Evolutionary conservation across 2,329 filamentous ascomycete genomes (phyloP).

Genomic region (Pseudogymnoascus verrucosus): DNA sequence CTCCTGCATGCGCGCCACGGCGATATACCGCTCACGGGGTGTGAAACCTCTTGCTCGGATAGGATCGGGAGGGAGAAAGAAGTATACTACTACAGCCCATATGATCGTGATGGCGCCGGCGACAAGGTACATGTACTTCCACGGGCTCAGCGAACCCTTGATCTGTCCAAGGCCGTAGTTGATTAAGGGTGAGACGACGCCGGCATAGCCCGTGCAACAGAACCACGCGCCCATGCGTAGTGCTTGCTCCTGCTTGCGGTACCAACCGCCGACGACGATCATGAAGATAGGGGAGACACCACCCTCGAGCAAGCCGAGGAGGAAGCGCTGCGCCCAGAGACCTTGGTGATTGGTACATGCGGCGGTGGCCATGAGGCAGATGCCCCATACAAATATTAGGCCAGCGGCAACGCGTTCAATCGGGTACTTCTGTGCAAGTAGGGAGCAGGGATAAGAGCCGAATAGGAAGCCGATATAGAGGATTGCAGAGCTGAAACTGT

Average conservation of each 20-base stretch:
- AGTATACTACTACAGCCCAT: slow-evolving; percentile 22
- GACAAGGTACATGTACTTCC: slow-evolving; percentile 32
- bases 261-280: slow-evolving; percentile 33
- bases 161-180: slow-evolving; percentile 31
- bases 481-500: no score
- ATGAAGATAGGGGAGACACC: slow-evolving; percentile 31
- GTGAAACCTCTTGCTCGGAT: slow-evolving; percentile 26
- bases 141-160: slow-evolving; percentile 22
- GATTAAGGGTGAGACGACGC: slow-evolving; percentile 28
- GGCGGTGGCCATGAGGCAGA: slow-evolving; percentile 27
- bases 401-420: slow-evolving; percentile 25
- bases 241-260: slow-evolving; percentile 32
- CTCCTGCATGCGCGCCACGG: slow-evolving; percentile 23
- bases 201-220: slow-evolving; percentile 32
- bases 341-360: slow-evolving; percentile 28
- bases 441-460: no score
- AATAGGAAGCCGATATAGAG: no score
- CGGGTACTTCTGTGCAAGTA: slow-evolving; percentile 10
- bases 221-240: slow-evolving; percentile 32
- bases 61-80: slow-evolving; percentile 27
- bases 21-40: slow-evolving; percentile 22
- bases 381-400: slow-evolving; percentile 28
- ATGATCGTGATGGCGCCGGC: slow-evolving; percentile 27
- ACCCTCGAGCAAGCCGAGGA: slow-evolving; percentile 31
- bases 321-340: slow-evolving; percentile 30